Conservation (phyloP, 106 monocot species). For the Platanthera zijinensis region DNA sequence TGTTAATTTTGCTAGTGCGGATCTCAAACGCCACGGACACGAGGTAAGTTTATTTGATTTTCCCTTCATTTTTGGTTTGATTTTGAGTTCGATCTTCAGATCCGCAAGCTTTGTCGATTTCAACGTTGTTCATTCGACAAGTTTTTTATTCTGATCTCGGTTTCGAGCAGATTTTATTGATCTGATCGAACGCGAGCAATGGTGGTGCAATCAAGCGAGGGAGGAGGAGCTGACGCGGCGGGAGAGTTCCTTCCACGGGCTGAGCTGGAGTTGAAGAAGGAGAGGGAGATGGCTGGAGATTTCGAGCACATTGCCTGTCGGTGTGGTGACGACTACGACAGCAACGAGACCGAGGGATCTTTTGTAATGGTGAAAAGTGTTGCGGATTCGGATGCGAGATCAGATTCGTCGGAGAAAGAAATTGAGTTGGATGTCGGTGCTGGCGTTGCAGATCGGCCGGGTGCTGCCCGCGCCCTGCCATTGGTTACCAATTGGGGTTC, state of each 20-base stretch:
- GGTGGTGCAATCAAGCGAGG: slow-evolving; percentile 1
- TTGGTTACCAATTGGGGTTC: neutral
- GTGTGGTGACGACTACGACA: neutral
- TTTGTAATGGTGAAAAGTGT: slow-evolving; percentile 4
- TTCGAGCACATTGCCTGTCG: slow-evolving; percentile 6
- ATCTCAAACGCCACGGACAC: neutral
- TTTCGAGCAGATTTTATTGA: slow-evolving; percentile 1
- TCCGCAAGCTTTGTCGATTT: neutral
- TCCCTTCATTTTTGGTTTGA: neutral
- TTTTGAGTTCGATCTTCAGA: neutral
- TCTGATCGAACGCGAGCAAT: neutral
- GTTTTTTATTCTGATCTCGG: neutral
- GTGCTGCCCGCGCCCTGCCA: neutral
- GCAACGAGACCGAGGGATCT: slow-evolving; percentile 7
- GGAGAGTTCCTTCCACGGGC: neutral
- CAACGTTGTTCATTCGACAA: neutral
- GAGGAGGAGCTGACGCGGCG: neutral
- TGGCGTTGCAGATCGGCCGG: neutral
- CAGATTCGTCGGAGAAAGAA: slow-evolving; percentile 5
- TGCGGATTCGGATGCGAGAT: slow-evolving; percentile 8
- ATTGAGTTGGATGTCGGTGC: neutral
- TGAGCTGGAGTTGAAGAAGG: slow-evolving; percentile 7
- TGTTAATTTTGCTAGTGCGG: neutral
- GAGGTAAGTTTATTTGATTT: neutral
- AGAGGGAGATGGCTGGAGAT: slow-evolving; percentile 7